These are phyloP conservation scores for Cymbopogon citratus DNA, from an alignment of 176 grass and related monocot species.

Conservation along the genomic window DNA sequence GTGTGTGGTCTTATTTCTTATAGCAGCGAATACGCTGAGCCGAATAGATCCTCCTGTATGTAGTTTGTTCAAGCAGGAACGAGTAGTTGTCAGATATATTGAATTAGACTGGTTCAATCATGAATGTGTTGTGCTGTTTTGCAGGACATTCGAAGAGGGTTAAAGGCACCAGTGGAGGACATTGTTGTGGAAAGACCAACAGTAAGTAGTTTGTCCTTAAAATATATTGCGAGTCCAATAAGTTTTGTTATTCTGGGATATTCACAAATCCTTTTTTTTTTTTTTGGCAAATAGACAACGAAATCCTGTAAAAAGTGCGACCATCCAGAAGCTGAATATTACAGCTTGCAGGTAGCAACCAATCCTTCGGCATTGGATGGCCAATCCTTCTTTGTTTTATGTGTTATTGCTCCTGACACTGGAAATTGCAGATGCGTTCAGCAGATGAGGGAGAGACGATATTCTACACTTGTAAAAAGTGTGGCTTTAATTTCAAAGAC, in stretches of 20 bases:
- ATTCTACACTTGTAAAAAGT: conserved; percentile 54
- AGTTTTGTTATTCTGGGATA: background rate
- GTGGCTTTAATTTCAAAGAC: conserved; percentile 31
- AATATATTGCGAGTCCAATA: background rate
- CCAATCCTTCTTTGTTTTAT: background rate
- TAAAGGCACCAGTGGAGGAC: conserved; percentile 39
- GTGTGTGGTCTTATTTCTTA: background rate
- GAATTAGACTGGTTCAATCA: background rate
- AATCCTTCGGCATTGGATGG: conserved; percentile 1
- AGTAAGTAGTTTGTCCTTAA: conserved; percentile 32
- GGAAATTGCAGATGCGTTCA: conserved; percentile 59
- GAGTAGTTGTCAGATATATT: background rate
- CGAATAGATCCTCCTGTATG: background rate
- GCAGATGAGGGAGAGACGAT: conserved; percentile 74
- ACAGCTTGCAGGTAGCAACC: conserved; percentile 46
- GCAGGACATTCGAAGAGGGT: conserved; percentile 72
- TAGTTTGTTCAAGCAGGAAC: background rate
- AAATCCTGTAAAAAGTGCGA: conserved; percentile 44
- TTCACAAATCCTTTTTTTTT: background rate
- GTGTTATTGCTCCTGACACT: background rate
- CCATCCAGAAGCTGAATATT: conserved; percentile 49
- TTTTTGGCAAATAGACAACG: conserved; percentile 26
- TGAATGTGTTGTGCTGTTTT: background rate
- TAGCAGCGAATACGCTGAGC: background rate
- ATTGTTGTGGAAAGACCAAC: conserved; percentile 12